Base-by-base conservation (phyloP, 2,329 filamentous ascomycete species). In the Nemania diffusa region DNA sequence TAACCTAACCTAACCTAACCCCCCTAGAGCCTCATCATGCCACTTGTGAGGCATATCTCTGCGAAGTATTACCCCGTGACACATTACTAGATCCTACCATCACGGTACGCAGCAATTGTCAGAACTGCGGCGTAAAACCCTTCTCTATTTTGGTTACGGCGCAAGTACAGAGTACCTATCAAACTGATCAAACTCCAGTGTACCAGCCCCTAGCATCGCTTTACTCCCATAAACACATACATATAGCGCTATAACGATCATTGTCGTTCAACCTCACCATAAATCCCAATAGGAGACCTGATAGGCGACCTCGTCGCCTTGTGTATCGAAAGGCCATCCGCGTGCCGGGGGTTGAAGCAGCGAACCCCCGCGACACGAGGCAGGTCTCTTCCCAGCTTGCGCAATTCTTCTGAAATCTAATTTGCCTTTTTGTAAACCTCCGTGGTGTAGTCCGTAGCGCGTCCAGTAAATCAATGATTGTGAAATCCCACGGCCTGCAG, bases 361-460 rank as follows among this genome's bases (percentile, higher is more conserved):
- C 57, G n/a, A 13, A 13, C 22, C n/a, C 46, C 46, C 51, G n/a
- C 55, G 46, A 42, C 40, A n/a, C 27, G 13, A 57, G 40, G 26
- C 48, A 42, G 29, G 22, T 24, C 48, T 48, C 34, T 50, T 53
- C 9, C 64, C 57, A 15, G 62, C 65, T 62, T 58, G 62, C 62
- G 62, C 62, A 15, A 42, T 55, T 42, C 34, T 63, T 22, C 51
- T 42, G 22, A 51, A 29, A 29, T 68, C 62, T 65, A 65, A 20
- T 55, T 53, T 59, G 27, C 17, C 53, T 52, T 46, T 65, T 62
- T 52, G 17, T 48, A 53, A 57, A 46, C 26, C 40, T 42, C 60
- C 29, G 11, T 61, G n/a, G 5, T 27, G 17, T 57, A 42, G 9
- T 22, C 26, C 52, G 42, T 61, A 40, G 52, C 42, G 34, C 57